Conservation (phyloP, 192 early-diverging fungal genomes). For the Linnemannia elongata region DNA sequence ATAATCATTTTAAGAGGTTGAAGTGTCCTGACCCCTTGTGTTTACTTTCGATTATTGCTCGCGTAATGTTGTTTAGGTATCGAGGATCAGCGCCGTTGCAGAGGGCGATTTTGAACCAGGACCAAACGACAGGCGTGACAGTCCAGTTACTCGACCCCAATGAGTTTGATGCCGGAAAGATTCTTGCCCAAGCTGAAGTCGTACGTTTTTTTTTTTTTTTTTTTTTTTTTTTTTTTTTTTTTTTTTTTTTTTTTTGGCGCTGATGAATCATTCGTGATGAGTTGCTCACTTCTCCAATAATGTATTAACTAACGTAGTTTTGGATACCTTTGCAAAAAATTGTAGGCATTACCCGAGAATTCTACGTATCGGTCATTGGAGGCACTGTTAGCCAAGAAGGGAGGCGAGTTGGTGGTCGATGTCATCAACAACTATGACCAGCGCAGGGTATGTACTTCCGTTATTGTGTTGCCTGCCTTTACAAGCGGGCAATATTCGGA, state of each 20-base stretch:
- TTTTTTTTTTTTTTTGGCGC: neutral
- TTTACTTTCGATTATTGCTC: neutral
- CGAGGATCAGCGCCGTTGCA: conserved; percentile 95
- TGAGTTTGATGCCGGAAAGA: conserved; percentile 88
- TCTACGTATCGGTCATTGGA: conserved; percentile 52
- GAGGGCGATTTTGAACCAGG: conserved; percentile 83
- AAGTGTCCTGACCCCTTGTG: neutral
- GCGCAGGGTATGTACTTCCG: conserved; percentile 58
- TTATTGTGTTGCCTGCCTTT: no score
- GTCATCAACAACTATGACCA: conserved; percentile 73
- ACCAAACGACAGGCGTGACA: conserved; percentile 81
- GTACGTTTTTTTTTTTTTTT: conserved; percentile 45
- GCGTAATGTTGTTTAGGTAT: conserved; percentile 55
- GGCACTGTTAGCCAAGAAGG: conserved; percentile 64
- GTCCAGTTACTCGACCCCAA: conserved; percentile 87
- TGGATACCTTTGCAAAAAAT: neutral
- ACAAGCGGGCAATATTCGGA: neutral
- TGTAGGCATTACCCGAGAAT: conserved; percentile 51
- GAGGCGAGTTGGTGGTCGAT: conserved; percentile 71
- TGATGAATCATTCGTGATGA: neutral
- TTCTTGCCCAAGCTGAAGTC: conserved; percentile 77
- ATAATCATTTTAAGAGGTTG: neutral
- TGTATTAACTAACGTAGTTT: neutral
- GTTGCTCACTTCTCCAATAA: neutral
- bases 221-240: neutral